Percentiles rank a stretch among this genome's conserved stretches.
These are phyloP conservation scores for Penicillium soppii DNA, from an alignment of 495 filamentous ascomycete species.

Conservation along the genomic window DNA sequence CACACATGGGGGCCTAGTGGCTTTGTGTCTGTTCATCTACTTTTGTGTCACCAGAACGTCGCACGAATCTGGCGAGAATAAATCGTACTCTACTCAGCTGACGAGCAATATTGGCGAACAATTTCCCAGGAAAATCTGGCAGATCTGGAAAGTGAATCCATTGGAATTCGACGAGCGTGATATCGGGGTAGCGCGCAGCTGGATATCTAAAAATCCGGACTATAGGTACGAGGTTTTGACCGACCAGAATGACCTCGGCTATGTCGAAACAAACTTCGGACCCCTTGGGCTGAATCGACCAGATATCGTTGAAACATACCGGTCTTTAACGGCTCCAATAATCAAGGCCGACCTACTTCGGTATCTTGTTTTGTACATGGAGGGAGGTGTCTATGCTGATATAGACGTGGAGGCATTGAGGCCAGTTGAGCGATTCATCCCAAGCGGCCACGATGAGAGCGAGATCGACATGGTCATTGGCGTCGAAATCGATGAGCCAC, in stretches of 20 bases:
- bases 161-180: constrained; percentile 58
- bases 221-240: constrained; percentile 65
- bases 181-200: constrained; percentile 50
- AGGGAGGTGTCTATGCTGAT: constrained; percentile 52
- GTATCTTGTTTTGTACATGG: constrained; percentile 53
- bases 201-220: constrained; percentile 57
- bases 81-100: constrained; percentile 17
- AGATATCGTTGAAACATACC: constrained; percentile 60
- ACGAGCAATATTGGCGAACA: constrained; percentile 2
- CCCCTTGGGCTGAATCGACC: constrained; percentile 56
- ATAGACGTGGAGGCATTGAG: constrained; percentile 50
- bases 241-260: constrained; percentile 57
- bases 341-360: constrained; percentile 56
- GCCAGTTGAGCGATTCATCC: constrained; percentile 45
- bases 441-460: constrained; percentile 36
- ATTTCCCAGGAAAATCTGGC: constrained; percentile 62
- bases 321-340: constrained; percentile 54
- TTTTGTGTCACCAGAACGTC: constrained; percentile 20
- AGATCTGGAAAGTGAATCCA: constrained; percentile 64
- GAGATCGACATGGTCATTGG: constrained; percentile 63
- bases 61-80: constrained; percentile 11
- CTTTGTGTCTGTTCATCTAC: not conserved
- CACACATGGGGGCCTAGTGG: not conserved
- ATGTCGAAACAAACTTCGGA: constrained; percentile 59
- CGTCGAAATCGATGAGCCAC: constrained; percentile 64